Percentiles rank a stretch among this genome's conserved stretches.
These are phyloP conservation scores for Fonsecaea multimorphosa DNA, from an alignment of 2,329 filamentous ascomycete species.

Conservation along the genomic window DNA sequence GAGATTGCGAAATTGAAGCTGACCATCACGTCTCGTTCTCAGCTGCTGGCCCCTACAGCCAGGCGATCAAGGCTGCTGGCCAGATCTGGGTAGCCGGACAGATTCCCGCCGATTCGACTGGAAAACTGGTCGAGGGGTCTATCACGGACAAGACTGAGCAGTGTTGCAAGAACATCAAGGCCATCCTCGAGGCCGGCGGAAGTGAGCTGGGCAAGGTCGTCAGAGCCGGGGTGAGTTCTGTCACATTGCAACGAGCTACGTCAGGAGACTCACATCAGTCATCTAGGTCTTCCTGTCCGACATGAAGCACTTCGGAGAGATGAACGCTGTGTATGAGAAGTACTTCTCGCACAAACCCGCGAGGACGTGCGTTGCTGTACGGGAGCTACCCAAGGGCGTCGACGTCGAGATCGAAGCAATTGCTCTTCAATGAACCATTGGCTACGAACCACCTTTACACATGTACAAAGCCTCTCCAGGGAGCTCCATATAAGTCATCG, in stretches of 20 bases:
- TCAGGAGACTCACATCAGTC: not conserved
- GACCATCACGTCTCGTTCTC: conserved; percentile 11
- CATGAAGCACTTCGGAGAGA: conserved; percentile 85
- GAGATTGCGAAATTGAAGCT: conserved; percentile 3
- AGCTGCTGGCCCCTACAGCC: conserved; percentile 47
- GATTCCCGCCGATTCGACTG: conserved; percentile 72
- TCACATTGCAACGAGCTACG: conserved; percentile 12
- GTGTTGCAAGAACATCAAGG: conserved; percentile 79
- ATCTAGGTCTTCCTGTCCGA: conserved; percentile 79
- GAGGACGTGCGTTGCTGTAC: conserved; percentile 67
- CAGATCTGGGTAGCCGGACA: conserved; percentile 75
- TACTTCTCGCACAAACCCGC: conserved; percentile 71
- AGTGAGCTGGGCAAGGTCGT: conserved; percentile 80
- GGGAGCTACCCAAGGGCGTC: conserved; percentile 67
- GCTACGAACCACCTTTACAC: not conserved
- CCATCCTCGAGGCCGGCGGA: conserved; percentile 81
- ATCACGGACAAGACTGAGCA: conserved; percentile 72
- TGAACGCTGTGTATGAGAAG: conserved; percentile 75
- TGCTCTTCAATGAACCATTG: conserved; percentile 55
- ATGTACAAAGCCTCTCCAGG: not conserved
- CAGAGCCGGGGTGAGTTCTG: conserved; percentile 70
- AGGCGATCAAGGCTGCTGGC: conserved; percentile 71
- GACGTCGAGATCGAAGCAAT: conserved; percentile 70
- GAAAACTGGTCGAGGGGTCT: conserved; percentile 66
- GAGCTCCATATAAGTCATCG: conserved; percentile 7